phyloP scores from a whole-genome alignment of 768 basidiomycete genomes.

The Auricularia sp. region DNA sequence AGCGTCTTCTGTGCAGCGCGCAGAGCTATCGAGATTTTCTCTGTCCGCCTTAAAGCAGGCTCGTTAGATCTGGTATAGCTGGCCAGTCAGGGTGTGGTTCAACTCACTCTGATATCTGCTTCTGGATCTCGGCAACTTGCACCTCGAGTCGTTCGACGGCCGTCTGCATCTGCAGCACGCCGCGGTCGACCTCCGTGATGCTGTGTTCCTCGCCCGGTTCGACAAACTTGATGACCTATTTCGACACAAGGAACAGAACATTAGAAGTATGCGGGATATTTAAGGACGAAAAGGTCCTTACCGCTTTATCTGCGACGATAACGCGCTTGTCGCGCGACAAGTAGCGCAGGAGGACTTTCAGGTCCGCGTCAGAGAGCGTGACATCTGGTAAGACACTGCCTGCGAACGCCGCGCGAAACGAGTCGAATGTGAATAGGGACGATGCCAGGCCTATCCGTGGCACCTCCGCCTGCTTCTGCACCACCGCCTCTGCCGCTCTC shows the following conservation, averaged over 20 bases:
- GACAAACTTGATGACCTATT: slow-evolving; percentile 76
- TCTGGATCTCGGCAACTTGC: slow-evolving; percentile 61
- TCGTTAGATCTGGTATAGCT: not conserved
- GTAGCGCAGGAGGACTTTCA: slow-evolving; percentile 62
- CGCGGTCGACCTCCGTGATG: slow-evolving; percentile 72
- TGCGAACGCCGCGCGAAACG: slow-evolving; percentile 54
- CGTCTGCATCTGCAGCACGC: slow-evolving; percentile 69
- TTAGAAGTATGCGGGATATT: not conserved
- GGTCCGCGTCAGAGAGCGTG: slow-evolving; percentile 49
- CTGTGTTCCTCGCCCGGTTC: slow-evolving; percentile 27
- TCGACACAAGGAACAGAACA: not conserved
- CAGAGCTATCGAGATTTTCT: slow-evolving; percentile 55
- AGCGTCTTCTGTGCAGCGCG: slow-evolving; percentile 59
- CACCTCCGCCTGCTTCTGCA: slow-evolving; percentile 33
- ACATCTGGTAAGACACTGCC: slow-evolving; percentile 28
- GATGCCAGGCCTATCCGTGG: slow-evolving; percentile 44
- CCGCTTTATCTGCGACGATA: slow-evolving; percentile 58
- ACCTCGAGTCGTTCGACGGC: slow-evolving; percentile 57
- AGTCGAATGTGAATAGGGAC: slow-evolving; percentile 47
- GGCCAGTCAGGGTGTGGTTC: not conserved
- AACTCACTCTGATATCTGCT: slow-evolving; percentile 58
- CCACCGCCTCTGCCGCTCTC: slow-evolving; percentile 49
- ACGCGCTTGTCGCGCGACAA: slow-evolving; percentile 65
- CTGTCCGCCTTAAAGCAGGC: slow-evolving; percentile 42
- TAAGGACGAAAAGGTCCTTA: slow-evolving; percentile 23